Percentiles rank a stretch among this genome's conserved stretches.
These are phyloP conservation scores for Gossypium gossypioides DNA, from an alignment of 441 rosid genomes.

Conservation along the genomic window DNA sequence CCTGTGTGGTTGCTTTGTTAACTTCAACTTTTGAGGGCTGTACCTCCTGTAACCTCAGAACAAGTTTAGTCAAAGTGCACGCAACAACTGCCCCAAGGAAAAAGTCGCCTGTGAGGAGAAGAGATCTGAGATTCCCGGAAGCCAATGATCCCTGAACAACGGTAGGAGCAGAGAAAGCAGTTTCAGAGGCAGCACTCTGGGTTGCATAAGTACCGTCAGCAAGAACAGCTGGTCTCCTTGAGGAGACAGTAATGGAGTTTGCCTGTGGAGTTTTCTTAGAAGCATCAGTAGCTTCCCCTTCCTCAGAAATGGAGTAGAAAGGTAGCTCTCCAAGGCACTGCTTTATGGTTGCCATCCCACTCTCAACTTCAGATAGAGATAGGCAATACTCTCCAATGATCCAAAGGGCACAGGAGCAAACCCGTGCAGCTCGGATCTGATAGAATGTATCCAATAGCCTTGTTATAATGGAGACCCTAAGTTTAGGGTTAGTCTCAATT, in stretches of 20 bases:
- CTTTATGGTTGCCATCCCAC: constrained; percentile 63
- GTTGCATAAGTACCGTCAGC: constrained; percentile 92
- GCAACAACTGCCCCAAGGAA: constrained; percentile 92
- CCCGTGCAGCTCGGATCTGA: constrained; percentile 82
- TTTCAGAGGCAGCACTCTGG: constrained; percentile 90
- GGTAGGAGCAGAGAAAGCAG: constrained; percentile 67
- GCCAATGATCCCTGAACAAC: constrained; percentile 69
- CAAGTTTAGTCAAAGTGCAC: constrained; percentile 74
- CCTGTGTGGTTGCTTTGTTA: constrained; percentile 51
- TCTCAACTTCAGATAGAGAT: constrained; percentile 79
- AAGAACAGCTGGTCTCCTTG: constrained; percentile 80
- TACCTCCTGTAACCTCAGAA: constrained; percentile 80
- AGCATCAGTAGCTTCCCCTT: constrained; percentile 43
- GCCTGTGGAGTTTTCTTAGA: constrained; percentile 44
- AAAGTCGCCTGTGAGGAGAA: constrained; percentile 74
- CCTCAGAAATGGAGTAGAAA: constrained; percentile 53
- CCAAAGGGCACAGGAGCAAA: constrained; percentile 84
- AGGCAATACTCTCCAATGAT: constrained; percentile 85
- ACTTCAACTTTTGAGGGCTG: constrained; percentile 67
- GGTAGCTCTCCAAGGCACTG: constrained; percentile 90
- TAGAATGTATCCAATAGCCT: constrained; percentile 77
- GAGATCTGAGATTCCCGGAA: constrained; percentile 74
- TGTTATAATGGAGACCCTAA: constrained; percentile 75
- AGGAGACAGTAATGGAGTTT: constrained; percentile 48
- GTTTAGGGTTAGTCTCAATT: constrained; percentile 68